Evolutionary conservation across 2,329 filamentous ascomycete species (phyloP).

Genomic region (Keithomyces neogunnii): DNA sequence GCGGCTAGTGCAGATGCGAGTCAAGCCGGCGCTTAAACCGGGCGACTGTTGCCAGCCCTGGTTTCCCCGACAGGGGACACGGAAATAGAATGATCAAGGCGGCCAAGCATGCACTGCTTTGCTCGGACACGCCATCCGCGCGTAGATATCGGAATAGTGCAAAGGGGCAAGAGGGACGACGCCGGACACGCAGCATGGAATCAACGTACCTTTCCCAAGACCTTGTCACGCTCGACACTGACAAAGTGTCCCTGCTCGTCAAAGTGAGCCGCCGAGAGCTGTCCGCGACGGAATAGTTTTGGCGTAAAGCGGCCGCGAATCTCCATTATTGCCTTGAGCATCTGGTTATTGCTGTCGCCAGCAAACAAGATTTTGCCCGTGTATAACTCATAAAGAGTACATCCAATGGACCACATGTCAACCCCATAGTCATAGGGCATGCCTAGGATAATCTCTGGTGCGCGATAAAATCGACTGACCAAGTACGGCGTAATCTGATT

Average conservation of each 20-base stretch:
- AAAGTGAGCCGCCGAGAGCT: slow-evolving; percentile 71
- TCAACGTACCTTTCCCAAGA: slow-evolving; percentile 66
- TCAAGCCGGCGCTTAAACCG: neutral
- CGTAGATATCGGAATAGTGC: too few relatives aligned
- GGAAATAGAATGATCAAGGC: neutral
- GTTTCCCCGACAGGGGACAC: slow-evolving; percentile 5
- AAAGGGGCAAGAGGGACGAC: neutral
- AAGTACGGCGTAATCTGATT: slow-evolving; percentile 91
- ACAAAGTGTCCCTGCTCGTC: slow-evolving; percentile 77
- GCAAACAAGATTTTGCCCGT: slow-evolving; percentile 97
- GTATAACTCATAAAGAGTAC: slow-evolving; percentile 93
- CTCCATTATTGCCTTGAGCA: slow-evolving; percentile 95
- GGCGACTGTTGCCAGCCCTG: neutral
- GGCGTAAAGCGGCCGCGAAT: slow-evolving; percentile 85
- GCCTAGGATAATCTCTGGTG: slow-evolving; percentile 94
- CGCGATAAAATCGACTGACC: slow-evolving; percentile 93
- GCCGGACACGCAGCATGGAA: slow-evolving; percentile 7
- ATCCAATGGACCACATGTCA: slow-evolving; percentile 97
- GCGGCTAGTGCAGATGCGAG: neutral
- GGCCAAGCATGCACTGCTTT: too few relatives aligned
- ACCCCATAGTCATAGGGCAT: slow-evolving; percentile 91
- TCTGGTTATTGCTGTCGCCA: slow-evolving; percentile 94
- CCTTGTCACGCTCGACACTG: slow-evolving; percentile 77
- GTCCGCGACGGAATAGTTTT: slow-evolving; percentile 78
- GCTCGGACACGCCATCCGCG: too few relatives aligned